Percentiles rank a stretch among this genome's conserved stretches.
Evolutionary conservation across 345 rosid genomes (phyloP).

Genomic region (Salix viminalis): DNA sequence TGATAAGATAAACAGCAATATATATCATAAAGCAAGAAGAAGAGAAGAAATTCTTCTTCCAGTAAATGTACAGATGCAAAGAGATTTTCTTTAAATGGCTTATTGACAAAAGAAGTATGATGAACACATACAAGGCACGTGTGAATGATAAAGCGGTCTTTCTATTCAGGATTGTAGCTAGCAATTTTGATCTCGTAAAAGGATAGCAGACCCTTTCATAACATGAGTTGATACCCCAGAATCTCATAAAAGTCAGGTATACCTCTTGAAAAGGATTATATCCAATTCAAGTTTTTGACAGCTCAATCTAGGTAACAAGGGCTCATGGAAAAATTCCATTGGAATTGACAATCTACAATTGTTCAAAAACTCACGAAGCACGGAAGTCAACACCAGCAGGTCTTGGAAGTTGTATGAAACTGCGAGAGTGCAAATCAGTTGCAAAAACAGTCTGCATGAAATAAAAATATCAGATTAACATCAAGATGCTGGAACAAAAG

Average conservation of each 20-base stretch:
- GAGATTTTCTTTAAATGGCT: background rate
- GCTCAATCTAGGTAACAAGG: too few species aligned
- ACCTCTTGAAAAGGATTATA: background rate
- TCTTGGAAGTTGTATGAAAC: conserved; percentile 83
- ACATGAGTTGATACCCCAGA: background rate
- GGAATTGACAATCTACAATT: background rate
- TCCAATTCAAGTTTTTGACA: too few species aligned
- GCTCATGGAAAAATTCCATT: background rate
- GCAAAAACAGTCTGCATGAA: conserved; percentile 77
- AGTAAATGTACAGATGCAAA: background rate
- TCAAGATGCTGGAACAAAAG: background rate
- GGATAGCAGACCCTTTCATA: background rate
- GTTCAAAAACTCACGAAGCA: conserved; percentile 65
- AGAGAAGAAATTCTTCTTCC: background rate
- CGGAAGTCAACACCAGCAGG: conserved; percentile 92
- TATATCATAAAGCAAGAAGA: background rate
- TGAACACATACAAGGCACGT: background rate
- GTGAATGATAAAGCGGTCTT: background rate
- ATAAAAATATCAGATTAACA: conserved; percentile 11
- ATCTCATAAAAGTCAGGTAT: background rate
- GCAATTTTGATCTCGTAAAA: background rate
- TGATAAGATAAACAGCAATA: conserved; percentile 1
- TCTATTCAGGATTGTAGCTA: background rate
- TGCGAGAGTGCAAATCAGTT: conserved; percentile 78
- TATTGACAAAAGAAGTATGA: background rate